Base-by-base conservation (phyloP, 371 early-diverging fungal species). In the Mucor velutinosus region DNA sequence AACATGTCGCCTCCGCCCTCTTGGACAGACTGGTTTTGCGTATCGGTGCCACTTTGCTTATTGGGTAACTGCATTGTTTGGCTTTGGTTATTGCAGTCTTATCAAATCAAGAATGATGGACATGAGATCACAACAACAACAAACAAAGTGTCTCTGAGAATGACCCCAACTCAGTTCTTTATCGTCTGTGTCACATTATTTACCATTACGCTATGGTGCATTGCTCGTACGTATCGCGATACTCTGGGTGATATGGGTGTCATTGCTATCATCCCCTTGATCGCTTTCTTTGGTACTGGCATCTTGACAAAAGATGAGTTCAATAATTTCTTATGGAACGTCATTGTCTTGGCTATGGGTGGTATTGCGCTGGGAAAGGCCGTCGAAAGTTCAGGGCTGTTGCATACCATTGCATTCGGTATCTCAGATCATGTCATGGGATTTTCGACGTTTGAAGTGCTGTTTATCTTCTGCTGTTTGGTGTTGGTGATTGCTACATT, bases 261-360 rank as follows among this genome's bases (percentile, higher is more conserved):
- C 1, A 89, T 93, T 77, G 93, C 93, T 0, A 85, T 94, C 19
- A 29, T 93, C 4, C 95, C 95, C 0, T 69, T 94, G 64, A 79
- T 94, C 32, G 90, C 90, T 55, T 93, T 93, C 71, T 94, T 90
- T 72, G 94, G 93, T 5, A 78, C 90, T 0, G 93, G 93, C 1
- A 67, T 94, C 10, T 75, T 94, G 66, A 89, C 83, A 37, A 93
- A 94, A 75, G 93, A 94, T 43, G 95, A 94, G 58, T 93, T 92
- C 72, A 94, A 94, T 72, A 87, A 81, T 74, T 88, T 89, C 62
- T 73, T 87, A 67, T 90, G 89, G 90, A 88, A 87, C 47, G 95
- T 94, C 21, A 91, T 93, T 64, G 87, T 93, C 79, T 77, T 94
- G n/a, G 95, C 95, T 4, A 93, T 93, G 93, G 95, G 94, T 43